Evolutionary conservation across 2,329 filamentous ascomycete genomes (phyloP), one percentile per base, ranked within the genome.

Genomic region (Phialophora macrospora): DNA sequence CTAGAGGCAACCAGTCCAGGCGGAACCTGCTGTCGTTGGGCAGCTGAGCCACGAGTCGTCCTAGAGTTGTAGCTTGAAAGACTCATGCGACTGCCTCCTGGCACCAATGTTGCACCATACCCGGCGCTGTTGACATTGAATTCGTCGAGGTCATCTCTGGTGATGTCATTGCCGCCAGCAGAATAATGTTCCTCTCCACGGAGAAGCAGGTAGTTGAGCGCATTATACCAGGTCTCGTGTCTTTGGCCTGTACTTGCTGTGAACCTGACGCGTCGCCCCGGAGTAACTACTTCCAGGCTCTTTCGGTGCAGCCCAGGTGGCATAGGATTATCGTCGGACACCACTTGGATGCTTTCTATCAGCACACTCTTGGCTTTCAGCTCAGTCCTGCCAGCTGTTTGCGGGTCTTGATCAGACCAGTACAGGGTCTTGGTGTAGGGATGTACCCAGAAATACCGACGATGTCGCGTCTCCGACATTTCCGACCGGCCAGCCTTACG

Each of bases 221-320:
- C 93, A 74, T 98, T 98, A 84, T 95, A 97, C 95, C 95, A 99
- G 0, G 93, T 98, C 80, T 99, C 95, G 75, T 99, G 95, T 67
- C 95, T 87, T 76, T 97, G 93, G 44, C 92, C 91, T 2, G 95
- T 99, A 1, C 92, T 89, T 68, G 94, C 96, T 1, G 95, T 99
- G 71, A 99, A 96, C 78, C 97, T 94, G 79, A 99, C 87, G 17
- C 88, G 88, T 70, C 95, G 88, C 57, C 93, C 93, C 22, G 93
- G 93, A 1, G 94, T 95, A 65, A 96, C 85, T 64, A 99, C 89
- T 62, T 98, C 85, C 72, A 99, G 82, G 77, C 93, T 97, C 86
- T 97, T 97, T 72, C 91, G 89, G 79, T 98, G 94, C 62, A 99
- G 86, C 48, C 95, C 95, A 9, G 95, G 95, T 6, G 95, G 95